These are phyloP conservation scores for Alternaria conjuncta DNA, from an alignment of 2,329 filamentous ascomycete genomes.

Conservation along the genomic window DNA sequence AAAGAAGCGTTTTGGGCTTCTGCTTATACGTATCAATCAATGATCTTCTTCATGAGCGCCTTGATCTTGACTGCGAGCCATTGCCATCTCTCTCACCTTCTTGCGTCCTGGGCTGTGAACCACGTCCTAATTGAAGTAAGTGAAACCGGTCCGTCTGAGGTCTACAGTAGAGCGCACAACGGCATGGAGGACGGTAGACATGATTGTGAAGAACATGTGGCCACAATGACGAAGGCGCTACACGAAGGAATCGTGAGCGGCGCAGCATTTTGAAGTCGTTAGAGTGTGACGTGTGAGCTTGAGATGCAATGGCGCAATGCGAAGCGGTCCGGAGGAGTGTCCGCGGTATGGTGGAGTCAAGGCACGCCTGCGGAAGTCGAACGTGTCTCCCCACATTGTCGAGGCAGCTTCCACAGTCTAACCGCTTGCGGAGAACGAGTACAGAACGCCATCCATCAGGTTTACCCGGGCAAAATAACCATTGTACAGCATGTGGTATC, in stretches of 20 bases:
- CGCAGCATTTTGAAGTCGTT: background rate
- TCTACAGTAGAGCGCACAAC: background rate
- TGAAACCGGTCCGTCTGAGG: accelerated
- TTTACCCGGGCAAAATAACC: background rate
- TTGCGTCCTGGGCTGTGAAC: background rate
- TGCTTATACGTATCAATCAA: background rate
- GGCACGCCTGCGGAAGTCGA: background rate
- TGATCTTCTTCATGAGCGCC: background rate
- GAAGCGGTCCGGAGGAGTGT: background rate
- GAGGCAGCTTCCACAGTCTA: background rate
- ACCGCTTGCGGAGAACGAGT: background rate
- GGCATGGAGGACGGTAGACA: background rate
- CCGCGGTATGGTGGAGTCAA: background rate
- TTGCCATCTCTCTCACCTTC: background rate
- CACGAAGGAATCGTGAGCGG: background rate
- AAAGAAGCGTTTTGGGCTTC: background rate
- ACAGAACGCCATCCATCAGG: background rate
- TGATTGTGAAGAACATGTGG: background rate
- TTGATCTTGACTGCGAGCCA: background rate
- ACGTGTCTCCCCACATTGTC: background rate
- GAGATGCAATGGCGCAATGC: background rate
- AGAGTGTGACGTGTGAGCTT: background rate
- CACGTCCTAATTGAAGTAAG: accelerated
- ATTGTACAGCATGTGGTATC: too few species aligned
- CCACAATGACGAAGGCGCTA: background rate